A percentile compares a stretch with the other conserved stretches of the same genome.
phyloP scores from a whole-genome alignment of 2,329 filamentous ascomycete genomes.

The Fusarium avenaceum region DNA sequence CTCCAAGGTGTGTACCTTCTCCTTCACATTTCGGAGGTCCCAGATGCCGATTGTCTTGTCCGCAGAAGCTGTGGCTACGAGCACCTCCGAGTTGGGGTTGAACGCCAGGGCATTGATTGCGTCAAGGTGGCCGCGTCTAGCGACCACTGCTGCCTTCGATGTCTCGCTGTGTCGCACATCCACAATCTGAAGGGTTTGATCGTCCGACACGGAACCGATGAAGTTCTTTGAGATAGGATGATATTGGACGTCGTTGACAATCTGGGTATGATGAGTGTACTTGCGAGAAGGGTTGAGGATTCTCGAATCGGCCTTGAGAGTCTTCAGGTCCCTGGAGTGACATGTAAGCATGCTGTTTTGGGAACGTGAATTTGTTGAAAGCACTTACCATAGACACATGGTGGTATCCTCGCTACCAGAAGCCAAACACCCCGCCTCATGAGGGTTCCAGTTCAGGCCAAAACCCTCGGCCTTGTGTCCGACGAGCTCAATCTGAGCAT shows the following conservation, averaged over 20 bases:
- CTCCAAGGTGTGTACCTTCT: constrained; percentile 90
- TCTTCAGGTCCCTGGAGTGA: constrained; percentile 78
- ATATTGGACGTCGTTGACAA: constrained; percentile 97
- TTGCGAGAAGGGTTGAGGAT: constrained; percentile 77
- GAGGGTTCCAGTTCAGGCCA: constrained; percentile 92
- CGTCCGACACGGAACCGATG: constrained; percentile 94
- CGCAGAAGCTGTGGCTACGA: constrained; percentile 92
- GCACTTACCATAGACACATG: constrained; percentile 84
- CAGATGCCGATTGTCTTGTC: constrained; percentile 96
- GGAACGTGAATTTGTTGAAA: constrained; percentile 16
- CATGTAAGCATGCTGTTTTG: constrained; percentile 31
- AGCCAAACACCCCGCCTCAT: constrained; percentile 82
- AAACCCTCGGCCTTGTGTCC: constrained; percentile 93
- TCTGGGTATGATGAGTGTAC: constrained; percentile 89
- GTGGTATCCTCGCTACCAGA: constrained; percentile 94
- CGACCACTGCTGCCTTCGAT: constrained; percentile 76
- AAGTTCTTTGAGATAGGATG: constrained; percentile 87
- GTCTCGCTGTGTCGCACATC: constrained; percentile 81
- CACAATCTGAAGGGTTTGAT: constrained; percentile 91
- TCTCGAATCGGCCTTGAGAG: constrained; percentile 77
- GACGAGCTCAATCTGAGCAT: constrained; percentile 85
- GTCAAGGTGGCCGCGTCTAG: constrained; percentile 83
- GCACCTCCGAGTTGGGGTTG: constrained; percentile 89
- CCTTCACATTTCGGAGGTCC: constrained; percentile 92
- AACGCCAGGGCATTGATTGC: constrained; percentile 97